phyloP scores from a whole-genome alignment of 2,329 filamentous ascomycete genomes.

The Microcyclospora pomicola region DNA sequence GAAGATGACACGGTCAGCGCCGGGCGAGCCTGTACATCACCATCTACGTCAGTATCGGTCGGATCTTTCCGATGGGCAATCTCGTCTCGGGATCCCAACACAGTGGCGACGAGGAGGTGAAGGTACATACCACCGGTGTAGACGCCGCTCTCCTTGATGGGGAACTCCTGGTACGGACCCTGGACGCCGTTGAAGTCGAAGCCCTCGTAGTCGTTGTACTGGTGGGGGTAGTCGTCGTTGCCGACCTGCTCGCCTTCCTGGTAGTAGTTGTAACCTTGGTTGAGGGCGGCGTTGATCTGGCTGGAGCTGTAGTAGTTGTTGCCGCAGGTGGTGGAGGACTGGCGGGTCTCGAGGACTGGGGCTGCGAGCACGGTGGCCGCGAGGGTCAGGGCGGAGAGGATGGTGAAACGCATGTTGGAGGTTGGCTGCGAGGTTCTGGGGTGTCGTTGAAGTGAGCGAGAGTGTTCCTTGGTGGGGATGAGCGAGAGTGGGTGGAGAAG shows the following conservation, averaged over 20 bases:
- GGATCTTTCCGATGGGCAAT: too few relatives aligned
- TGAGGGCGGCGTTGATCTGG: conserved; percentile 37
- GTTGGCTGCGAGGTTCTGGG: too few relatives aligned
- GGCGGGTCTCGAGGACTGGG: conserved; percentile 23
- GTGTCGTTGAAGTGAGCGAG: too few relatives aligned
- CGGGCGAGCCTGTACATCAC: conserved; percentile 40
- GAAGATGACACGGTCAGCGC: conserved; percentile 54
- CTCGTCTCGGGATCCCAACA: background rate
- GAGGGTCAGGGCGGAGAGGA: conserved; percentile 17
- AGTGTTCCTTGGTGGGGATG: too few relatives aligned
- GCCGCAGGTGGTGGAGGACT: conserved; percentile 41
- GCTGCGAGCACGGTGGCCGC: conserved; percentile 15
- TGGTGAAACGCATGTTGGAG: conserved; percentile 16
- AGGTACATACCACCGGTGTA: conserved; percentile 39
- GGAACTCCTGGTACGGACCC: conserved; percentile 52
- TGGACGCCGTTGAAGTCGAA: conserved; percentile 41
- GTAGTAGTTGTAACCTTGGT: conserved; percentile 40
- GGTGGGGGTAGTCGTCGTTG: conserved; percentile 22
- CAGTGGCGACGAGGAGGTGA: background rate
- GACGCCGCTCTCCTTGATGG: conserved; percentile 34
- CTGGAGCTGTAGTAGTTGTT: conserved; percentile 37
- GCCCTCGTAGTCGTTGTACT: conserved; percentile 24
- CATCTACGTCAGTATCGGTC: background rate
- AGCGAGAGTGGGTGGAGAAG: too few relatives aligned
- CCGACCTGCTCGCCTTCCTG: conserved; percentile 19